These are phyloP conservation scores for Kwoniella botswanensis DNA, from an alignment of 768 basidiomycete species.

Conservation along the genomic window DNA sequence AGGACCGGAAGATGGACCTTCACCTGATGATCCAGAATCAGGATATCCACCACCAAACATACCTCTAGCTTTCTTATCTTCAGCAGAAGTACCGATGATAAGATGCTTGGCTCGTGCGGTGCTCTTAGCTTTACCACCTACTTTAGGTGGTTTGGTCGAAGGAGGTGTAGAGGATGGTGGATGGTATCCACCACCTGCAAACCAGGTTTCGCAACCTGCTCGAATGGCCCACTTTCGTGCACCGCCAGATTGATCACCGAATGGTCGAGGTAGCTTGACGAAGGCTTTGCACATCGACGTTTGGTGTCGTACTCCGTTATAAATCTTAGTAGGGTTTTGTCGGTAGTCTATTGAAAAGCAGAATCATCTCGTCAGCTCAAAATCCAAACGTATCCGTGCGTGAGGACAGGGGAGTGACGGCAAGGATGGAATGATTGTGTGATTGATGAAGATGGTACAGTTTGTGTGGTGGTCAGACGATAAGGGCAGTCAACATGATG, in stretches of 20 bases:
- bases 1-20: conserved; percentile 47
- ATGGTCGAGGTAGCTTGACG: conserved; percentile 54
- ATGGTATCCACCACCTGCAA: conserved; percentile 47
- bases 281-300: conserved; percentile 57
- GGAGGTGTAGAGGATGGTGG: conserved; percentile 30
- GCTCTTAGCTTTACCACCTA: conserved; percentile 44
- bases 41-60: conserved; percentile 12
- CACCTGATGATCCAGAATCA: conserved; percentile 19
- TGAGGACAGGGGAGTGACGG: neutral
- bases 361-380: conserved; percentile 18
- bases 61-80: conserved; percentile 26
- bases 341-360: conserved; percentile 46
- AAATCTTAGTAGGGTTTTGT: conserved; percentile 56
- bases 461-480: neutral
- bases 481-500: neutral
- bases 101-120: conserved; percentile 48
- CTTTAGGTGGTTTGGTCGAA: conserved; percentile 8
- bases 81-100: conserved; percentile 41
- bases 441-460: neutral
- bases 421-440: neutral
- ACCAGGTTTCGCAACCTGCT: conserved; percentile 55
- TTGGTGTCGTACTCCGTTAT: conserved; percentile 58
- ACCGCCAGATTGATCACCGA: conserved; percentile 55
- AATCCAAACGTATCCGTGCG: neutral
- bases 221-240: conserved; percentile 57